These are phyloP conservation scores for Sophora flavescens DNA, from an alignment of 306 rosid species.

Conservation along the genomic window DNA sequence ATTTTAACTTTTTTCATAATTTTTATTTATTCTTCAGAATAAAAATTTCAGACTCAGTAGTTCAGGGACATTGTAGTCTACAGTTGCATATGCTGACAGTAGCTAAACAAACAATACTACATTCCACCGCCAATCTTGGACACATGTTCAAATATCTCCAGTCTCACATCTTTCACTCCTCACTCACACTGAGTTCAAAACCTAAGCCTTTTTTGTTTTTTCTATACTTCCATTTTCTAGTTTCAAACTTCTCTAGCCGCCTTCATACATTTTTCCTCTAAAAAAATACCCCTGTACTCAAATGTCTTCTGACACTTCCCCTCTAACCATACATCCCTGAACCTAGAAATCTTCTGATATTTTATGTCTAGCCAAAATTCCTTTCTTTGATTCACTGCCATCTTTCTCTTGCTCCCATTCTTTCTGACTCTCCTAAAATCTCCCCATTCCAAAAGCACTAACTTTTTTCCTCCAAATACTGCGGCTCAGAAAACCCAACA, in stretches of 20 bases:
- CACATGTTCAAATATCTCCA: neutral
- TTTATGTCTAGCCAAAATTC: no score
- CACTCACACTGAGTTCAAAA: constrained; percentile 13
- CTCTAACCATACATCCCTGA: no score
- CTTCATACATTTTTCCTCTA: neutral
- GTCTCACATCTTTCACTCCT: neutral
- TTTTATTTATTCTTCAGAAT: constrained; percentile 19
- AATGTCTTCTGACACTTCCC: no score
- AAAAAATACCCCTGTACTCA: neutral
- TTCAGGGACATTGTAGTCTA: neutral
- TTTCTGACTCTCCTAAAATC: no score
- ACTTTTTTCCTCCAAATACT: no score
- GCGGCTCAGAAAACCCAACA: no score
- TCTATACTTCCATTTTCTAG: constrained; percentile 10
- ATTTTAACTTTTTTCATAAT: neutral
- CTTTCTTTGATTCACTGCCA: no score
- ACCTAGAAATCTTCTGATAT: no score
- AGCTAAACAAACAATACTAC: neutral
- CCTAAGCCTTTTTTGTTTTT: constrained; percentile 14
- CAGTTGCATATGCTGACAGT: neutral
- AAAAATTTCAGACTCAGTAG: neutral
- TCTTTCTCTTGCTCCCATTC: no score
- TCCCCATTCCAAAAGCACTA: no score
- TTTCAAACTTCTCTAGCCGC: constrained; percentile 5
- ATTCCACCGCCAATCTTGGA: neutral